phyloP scores from a whole-genome alignment of 2,329 filamentous ascomycete species.

The Cylindrodendrum hubeiense region DNA sequence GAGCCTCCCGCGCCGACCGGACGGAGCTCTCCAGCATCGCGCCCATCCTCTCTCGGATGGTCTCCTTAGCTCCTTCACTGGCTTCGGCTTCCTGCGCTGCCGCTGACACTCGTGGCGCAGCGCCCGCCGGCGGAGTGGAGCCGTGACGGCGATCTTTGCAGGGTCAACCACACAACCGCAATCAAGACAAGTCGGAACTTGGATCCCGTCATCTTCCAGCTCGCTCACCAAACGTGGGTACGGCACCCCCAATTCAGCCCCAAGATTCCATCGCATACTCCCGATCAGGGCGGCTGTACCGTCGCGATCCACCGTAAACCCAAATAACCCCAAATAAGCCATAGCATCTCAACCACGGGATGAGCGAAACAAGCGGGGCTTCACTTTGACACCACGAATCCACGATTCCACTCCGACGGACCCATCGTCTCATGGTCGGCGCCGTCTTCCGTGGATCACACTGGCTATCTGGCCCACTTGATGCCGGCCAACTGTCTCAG shows the following conservation, averaged over 20 bases:
- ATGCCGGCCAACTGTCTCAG: slow-evolving; percentile 24
- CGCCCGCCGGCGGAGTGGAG: slow-evolving; percentile 31
- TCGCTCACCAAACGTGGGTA: neutral
- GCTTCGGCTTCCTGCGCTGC: slow-evolving; percentile 14
- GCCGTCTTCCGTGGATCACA: slow-evolving; percentile 14
- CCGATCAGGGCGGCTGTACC: neutral
- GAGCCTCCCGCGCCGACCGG: neutral
- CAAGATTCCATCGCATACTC: neutral
- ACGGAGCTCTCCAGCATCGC: slow-evolving; percentile 6
- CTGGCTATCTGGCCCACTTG: slow-evolving; percentile 14
- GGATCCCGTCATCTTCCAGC: neutral
- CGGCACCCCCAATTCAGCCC: neutral
- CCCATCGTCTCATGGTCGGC: slow-evolving; percentile 4
- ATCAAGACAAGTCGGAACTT: neutral
- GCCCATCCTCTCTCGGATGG: neutral
- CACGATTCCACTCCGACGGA: neutral
- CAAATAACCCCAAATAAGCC: too few relatives aligned
- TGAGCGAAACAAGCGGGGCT: slow-evolving; percentile 8
- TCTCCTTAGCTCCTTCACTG: neutral
- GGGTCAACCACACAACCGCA: slow-evolving; percentile 7
- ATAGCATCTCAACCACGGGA: slow-evolving; percentile 1
- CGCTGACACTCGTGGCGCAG: slow-evolving; percentile 42
- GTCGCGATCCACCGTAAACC: neutral
- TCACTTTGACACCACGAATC: neutral
- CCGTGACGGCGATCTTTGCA: slow-evolving; percentile 25